These are phyloP conservation scores for Pythium plurisporium DNA, from an alignment of 352 stramenopile species.

Conservation along the genomic window DNA sequence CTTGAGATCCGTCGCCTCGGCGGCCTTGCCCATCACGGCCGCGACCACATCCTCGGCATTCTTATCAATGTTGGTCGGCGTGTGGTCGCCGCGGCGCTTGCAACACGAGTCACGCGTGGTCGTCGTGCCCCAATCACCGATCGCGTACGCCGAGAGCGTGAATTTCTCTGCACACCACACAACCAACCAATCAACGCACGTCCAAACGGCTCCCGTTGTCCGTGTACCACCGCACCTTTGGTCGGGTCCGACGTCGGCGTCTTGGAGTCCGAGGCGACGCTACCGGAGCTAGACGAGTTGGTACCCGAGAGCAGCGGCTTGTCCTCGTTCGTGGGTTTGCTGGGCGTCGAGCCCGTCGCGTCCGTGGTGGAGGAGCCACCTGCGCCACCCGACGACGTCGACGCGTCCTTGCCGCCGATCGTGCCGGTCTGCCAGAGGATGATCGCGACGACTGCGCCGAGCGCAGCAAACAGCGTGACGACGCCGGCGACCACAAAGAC, in stretches of 20 bases:
- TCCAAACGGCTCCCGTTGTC: background rate
- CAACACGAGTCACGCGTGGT: conserved; percentile 67
- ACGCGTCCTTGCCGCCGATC: conserved; percentile 26
- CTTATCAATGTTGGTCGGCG: conserved; percentile 49
- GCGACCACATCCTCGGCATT: conserved; percentile 71
- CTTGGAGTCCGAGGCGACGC: conserved; percentile 18
- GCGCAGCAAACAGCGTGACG: conserved; percentile 38
- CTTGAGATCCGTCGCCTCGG: conserved; percentile 27
- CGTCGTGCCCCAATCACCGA: conserved; percentile 76
- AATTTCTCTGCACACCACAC: conserved; percentile 28
- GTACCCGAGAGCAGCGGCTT: background rate
- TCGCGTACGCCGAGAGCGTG: conserved; percentile 50
- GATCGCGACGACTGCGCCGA: conserved; percentile 40
- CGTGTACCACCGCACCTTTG: conserved; percentile 15
- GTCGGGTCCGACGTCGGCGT: conserved; percentile 47
- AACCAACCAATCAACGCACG: background rate
- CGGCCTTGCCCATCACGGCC: conserved; percentile 42
- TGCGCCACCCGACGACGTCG: conserved; percentile 8
- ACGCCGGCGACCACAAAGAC: conserved; percentile 38
- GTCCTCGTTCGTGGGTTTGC: background rate
- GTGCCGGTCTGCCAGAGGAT: conserved; percentile 35
- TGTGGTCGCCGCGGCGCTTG: conserved; percentile 43
- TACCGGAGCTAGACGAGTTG: conserved; percentile 23
- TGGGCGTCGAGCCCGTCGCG: background rate
- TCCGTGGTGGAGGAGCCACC: background rate